Conservation (phyloP, 2,329 filamentous ascomycete genomes). For the Fusarium odoratissimum region DNA sequence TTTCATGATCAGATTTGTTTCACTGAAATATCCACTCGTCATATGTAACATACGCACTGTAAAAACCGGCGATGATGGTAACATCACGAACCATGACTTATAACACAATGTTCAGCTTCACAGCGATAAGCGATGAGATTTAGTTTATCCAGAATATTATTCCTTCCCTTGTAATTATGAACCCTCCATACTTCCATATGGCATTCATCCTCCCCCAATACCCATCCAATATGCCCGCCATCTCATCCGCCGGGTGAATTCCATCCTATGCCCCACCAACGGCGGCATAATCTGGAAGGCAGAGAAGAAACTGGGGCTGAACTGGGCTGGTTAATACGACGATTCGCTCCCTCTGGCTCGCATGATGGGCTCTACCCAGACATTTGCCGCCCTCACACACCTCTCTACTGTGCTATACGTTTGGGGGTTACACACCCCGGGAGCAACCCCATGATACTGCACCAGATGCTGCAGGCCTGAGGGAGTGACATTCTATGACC, state of each 20-base stretch:
- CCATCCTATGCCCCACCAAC: conserved; percentile 37
- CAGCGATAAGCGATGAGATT: conserved; percentile 30
- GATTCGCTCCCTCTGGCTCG: conserved; percentile 9
- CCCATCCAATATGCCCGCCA: conserved; percentile 23
- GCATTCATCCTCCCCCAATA: conserved; percentile 5
- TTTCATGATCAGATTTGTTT: conserved; percentile 4
- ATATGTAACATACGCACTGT: background rate
- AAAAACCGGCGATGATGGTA: background rate
- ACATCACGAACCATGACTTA: background rate
- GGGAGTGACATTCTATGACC: conserved; percentile 21
- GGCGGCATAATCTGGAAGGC: conserved; percentile 32
- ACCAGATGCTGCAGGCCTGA: background rate
- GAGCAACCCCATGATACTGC: conserved; percentile 30
- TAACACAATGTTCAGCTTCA: background rate
- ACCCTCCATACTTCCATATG: background rate
- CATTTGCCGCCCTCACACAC: conserved; percentile 30
- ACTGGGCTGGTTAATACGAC: background rate
- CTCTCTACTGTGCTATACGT: background rate
- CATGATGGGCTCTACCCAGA: conserved; percentile 10
- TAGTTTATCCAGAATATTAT: conserved; percentile 5
- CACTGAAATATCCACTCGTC: background rate
- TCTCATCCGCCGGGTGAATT: conserved; percentile 44
- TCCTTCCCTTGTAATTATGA: background rate
- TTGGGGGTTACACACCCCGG: conserved; percentile 14
- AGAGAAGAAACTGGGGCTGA: conserved; percentile 6